Evolutionary conservation across 1,139 yeast species (phyloP), one percentile per base, ranked within the genome.

Genomic region (Spencermartinsiella ligniputridi): DNA sequence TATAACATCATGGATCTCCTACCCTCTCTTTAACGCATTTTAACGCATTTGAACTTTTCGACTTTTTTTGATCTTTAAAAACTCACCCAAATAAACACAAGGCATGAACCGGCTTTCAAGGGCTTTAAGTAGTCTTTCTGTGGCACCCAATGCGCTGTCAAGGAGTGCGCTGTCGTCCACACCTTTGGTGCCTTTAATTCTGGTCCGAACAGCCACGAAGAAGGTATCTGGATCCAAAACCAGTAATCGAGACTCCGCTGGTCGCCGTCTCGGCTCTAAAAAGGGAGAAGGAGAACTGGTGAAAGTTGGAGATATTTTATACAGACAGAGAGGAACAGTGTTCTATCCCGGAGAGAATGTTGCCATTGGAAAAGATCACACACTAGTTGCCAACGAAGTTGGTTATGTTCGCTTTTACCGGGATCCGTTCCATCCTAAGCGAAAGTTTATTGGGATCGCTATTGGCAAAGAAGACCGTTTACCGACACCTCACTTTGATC

Each of bases 261-360:
- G 98, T 72, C 81, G 95, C 67, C 75, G 97, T 62, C 71, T 92
- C 45, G 99, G 99, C 25, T 86, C 95, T 32, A 92, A 92, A 68
- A 85, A 76, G 42, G 78, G 83, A 52, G 97, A 90, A 57, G 83
- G 85, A 37, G 75, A 79, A 59, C 54, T 49, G 27, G 86, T 82
- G 1, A 74, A 76, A 44, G 80, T 87, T 0, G 97, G 97, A n/a
- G 86, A 89, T 60, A 90, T 92, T 55, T 75, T 92, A 37, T 80
- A 87, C 81, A 80, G 97, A 66, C 99, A 92, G 63, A 78, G 97
- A 63, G 99, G 99, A 60, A 89, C 98, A n/a, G 83, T 79, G 58
- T 85, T 90, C 63, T 95, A 81, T 60, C 97, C 98, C 0, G 99
- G 99, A 37, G 95, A 86, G 54, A 90, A 92, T 56, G 60, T 64